Percentiles rank a stretch among this genome's conserved stretches.
Conservation (phyloP, 2,329 filamentous ascomycete genomes). For the Ophiostoma quercus region DNA sequence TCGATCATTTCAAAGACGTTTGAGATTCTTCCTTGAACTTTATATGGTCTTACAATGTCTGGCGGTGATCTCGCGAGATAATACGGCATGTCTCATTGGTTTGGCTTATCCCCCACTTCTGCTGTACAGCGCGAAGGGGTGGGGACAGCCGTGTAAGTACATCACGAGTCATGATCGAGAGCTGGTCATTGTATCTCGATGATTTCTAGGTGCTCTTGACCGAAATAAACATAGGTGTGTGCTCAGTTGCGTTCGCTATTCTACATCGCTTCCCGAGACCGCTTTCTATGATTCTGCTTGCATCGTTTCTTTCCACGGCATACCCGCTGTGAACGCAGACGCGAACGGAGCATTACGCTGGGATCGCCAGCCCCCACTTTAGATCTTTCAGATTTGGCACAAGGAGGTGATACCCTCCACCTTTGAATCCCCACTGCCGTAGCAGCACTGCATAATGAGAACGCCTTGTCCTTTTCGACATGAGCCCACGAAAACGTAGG, state of each 20-base stretch:
- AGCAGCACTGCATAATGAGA: neutral
- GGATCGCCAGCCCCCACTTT: neutral
- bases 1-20: neutral
- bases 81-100: constrained; percentile 10
- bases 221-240: neutral
- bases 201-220: neutral
- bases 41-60: neutral
- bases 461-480: neutral
- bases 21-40: neutral
- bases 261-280: neutral
- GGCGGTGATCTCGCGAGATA: constrained; percentile 8
- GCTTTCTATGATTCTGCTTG: neutral
- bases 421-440: neutral
- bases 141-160: neutral
- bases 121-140: constrained; percentile 1
- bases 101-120: constrained; percentile 23
- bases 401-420: neutral
- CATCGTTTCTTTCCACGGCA: neutral
- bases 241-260: neutral
- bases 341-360: neutral
- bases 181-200: neutral
- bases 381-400: neutral
- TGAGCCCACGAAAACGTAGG: too few relatives aligned
- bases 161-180: neutral
- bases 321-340: neutral